Base-by-base conservation (phyloP, 805 yeast species). In the Scheffersomyces amazonensis region DNA sequence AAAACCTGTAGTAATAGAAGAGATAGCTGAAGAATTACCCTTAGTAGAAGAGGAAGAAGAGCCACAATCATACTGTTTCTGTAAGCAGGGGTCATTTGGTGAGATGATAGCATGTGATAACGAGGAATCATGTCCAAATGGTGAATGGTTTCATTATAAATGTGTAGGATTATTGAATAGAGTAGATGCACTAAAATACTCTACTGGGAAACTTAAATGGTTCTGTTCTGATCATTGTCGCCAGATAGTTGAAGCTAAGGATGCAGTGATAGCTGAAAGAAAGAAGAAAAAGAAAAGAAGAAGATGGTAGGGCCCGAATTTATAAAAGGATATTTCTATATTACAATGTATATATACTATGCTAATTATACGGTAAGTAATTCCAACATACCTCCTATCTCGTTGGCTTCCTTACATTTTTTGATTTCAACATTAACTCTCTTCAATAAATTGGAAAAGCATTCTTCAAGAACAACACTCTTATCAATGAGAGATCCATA, bases 41-140 rank as follows among this genome's bases (percentile, higher is more conserved):
- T 36, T 9, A 15, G 31, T 16, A 15, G 31, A 39, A 25, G 39
- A 22, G 16, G 53, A 43, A 21, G 53, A 46, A 33, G 57, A 53
- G 51, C 59, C 53, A 32, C 55, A 54, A 36, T 40, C 58, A 36
- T 91, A 91, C 59, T 91, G 99, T 60, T 85, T 86, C 64, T 91
- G 99, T 56, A 95, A 88, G 55, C 88, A 90, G 49, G 95, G 86
- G 0, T 89, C 97, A 0, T 87, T 83, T 62, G 99, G 99, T 17
- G 87, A 83, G 52, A 91, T 91, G 99, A 87, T 91, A 48, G 97
- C 93, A 0, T 91, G 99, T 64, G 99, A 91, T 57, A 86, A 88
- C 46, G 60, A 54, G 37, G 51, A 45, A 3, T 42, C 56, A 12
- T 69, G 74, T 43, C 64, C 67, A 18, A 69, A 69, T 37, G 74